phyloP scores from a whole-genome alignment of 1,139 yeast genomes.

The Hansenula anomala region DNA sequence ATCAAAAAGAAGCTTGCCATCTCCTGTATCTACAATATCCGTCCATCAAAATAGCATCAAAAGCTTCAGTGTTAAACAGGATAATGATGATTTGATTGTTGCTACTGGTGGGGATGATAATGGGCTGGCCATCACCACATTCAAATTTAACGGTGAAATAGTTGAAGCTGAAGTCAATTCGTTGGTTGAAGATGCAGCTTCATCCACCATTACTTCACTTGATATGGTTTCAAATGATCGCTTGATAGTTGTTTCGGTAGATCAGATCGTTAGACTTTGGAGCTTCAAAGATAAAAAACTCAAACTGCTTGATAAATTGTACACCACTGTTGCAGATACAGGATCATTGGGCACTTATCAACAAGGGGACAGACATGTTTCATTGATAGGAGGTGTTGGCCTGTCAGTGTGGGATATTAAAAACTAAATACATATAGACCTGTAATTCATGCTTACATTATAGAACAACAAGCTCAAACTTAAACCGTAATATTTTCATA shows the following conservation, averaged over 20 bases:
- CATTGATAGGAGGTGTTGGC: constrained; percentile 69
- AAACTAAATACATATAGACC: constrained; percentile 1
- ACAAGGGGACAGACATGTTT: constrained; percentile 25
- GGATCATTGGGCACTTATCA: constrained; percentile 54
- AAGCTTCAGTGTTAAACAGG: constrained; percentile 31
- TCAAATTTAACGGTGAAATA: constrained; percentile 24
- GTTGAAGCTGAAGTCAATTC: constrained; percentile 25
- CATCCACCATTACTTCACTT: constrained; percentile 80
- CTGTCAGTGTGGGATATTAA: constrained; percentile 46
- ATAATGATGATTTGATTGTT: constrained; percentile 20
- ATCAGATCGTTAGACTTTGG: constrained; percentile 76
- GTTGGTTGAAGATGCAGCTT: constrained; percentile 58
- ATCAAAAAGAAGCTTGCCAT: constrained; percentile 3
- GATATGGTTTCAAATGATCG: constrained; percentile 24
- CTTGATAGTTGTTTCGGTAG: constrained; percentile 49
- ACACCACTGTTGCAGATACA: constrained; percentile 88
- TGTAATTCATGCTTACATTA: too few species aligned
- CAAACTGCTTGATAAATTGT: constrained; percentile 36
- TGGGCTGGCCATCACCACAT: constrained; percentile 47
- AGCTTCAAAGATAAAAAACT: constrained; percentile 29
- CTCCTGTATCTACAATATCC: constrained; percentile 36
- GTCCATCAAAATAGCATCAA: constrained; percentile 86
- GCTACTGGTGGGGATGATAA: constrained; percentile 93
- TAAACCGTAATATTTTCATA: neutral
- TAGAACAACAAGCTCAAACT: neutral